Conservation (phyloP, 2,329 filamentous ascomycete genomes). For the Venturia asperata region DNA sequence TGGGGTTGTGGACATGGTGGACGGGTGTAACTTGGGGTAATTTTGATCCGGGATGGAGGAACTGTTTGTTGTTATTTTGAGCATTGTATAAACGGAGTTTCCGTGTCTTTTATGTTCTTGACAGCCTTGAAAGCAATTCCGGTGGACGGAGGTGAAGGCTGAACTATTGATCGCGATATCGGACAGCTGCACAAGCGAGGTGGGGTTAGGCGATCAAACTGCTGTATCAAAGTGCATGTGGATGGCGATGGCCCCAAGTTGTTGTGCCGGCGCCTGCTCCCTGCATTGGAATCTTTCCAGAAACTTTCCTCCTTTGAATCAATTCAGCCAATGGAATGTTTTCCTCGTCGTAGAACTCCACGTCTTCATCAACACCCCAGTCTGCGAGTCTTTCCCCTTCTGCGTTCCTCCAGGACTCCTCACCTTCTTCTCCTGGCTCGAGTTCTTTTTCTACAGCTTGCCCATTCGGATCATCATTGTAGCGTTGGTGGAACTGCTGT, state of each 20-base stretch:
- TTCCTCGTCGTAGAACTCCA: slow-evolving; percentile 58
- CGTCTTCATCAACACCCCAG: slow-evolving; percentile 73
- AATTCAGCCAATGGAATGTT: slow-evolving; percentile 66
- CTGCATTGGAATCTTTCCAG: slow-evolving; percentile 1
- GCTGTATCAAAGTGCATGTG: background rate
- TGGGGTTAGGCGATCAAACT: background rate
- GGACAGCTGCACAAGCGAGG: background rate
- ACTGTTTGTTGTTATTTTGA: background rate
- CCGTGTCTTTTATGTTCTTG: background rate
- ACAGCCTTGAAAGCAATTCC: background rate
- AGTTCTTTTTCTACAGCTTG: slow-evolving; percentile 23
- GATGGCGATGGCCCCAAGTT: background rate
- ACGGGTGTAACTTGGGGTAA: background rate
- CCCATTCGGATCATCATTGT: slow-evolving; percentile 26
- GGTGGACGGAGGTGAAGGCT: background rate
- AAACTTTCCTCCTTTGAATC: slow-evolving; percentile 43
- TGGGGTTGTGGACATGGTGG: background rate
- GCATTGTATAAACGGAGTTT: background rate
- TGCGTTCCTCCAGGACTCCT: slow-evolving; percentile 62
- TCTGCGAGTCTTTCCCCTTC: slow-evolving; percentile 69
- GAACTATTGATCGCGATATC: background rate
- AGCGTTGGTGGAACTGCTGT: slow-evolving; percentile 37
- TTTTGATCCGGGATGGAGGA: background rate
- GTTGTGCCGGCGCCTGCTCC: background rate
- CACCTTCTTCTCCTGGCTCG: slow-evolving; percentile 32